Conservation (phyloP, 1,139 yeast species). For the Candida sanyaensis region DNA sequence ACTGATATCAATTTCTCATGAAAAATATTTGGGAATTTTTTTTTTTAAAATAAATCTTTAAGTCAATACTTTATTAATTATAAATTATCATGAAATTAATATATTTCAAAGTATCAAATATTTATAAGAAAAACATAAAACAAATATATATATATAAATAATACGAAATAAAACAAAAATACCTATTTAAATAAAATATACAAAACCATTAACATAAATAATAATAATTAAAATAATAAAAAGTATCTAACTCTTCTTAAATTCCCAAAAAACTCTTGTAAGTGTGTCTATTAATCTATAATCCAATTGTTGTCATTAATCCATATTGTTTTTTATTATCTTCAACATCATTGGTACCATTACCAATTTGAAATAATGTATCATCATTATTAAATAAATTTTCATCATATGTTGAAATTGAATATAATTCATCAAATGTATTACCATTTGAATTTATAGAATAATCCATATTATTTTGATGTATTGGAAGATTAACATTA, state of each 20-base stretch:
- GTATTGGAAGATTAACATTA: background rate
- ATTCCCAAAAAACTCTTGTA: background rate
- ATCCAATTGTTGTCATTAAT: conserved; percentile 10
- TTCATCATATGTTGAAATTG: conserved; percentile 7
- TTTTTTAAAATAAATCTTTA: too few species aligned
- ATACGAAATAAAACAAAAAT: background rate
- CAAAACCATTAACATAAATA: too few species aligned
- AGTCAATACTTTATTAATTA: too few species aligned
- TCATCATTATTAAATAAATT: conserved; percentile 4
- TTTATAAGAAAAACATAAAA: too few species aligned
- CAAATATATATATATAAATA: too few species aligned
- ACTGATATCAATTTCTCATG: too few species aligned
- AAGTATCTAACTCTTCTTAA: background rate
- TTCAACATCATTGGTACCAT: conserved; percentile 6
- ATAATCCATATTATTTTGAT: too few species aligned
- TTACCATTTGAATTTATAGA: background rate
- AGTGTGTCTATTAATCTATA: conserved; percentile 7
- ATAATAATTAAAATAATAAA: too few species aligned
- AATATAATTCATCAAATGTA: conserved; percentile 7
- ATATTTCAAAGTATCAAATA: too few species aligned
- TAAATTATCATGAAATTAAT: too few species aligned
- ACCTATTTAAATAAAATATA: too few species aligned
- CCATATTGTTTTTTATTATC: background rate
- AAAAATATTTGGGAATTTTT: too few species aligned
- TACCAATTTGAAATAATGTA: conserved; percentile 5